A percentile compares a stretch with the other conserved stretches of the same genome.
Evolutionary conservation across 176 grass and related monocot genomes (phyloP).

Genomic region (Cymbopogon citratus): DNA sequence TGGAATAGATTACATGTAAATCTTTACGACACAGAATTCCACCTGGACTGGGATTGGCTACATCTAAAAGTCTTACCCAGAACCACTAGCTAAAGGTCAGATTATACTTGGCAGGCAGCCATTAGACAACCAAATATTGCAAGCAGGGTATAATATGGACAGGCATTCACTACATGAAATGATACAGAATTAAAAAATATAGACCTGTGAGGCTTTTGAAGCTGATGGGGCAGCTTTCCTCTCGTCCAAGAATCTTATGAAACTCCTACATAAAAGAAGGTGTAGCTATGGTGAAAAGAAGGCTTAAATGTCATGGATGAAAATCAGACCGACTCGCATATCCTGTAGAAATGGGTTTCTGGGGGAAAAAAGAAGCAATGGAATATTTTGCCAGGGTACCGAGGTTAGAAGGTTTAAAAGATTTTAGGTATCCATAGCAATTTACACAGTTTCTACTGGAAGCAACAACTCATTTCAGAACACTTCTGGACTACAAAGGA

Average conservation of each 20-base stretch:
- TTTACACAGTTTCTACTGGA: conserved; percentile 7
- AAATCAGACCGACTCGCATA: background rate
- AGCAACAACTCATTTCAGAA: background rate
- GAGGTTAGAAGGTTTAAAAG: background rate
- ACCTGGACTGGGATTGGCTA: background rate
- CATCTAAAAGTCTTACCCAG: background rate
- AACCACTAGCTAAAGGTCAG: background rate
- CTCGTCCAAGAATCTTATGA: conserved; percentile 77
- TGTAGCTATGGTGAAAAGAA: conserved; percentile 5
- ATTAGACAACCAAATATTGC: background rate
- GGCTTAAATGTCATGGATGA: background rate
- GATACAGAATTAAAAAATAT: background rate
- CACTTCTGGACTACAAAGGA: background rate
- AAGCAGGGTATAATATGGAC: background rate
- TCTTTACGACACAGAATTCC: background rate
- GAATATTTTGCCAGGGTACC: background rate
- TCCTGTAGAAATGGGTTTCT: background rate
- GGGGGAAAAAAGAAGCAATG: background rate
- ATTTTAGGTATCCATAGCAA: background rate
- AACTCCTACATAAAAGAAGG: conserved; percentile 58
- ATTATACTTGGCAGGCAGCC: background rate
- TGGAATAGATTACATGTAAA: background rate
- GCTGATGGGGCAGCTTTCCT: conserved; percentile 62
- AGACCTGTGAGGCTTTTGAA: conserved; percentile 85
- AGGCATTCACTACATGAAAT: background rate